Base-by-base conservation (phyloP, 2,329 filamentous ascomycete species). In the Lasiodiplodia theobromae region DNA sequence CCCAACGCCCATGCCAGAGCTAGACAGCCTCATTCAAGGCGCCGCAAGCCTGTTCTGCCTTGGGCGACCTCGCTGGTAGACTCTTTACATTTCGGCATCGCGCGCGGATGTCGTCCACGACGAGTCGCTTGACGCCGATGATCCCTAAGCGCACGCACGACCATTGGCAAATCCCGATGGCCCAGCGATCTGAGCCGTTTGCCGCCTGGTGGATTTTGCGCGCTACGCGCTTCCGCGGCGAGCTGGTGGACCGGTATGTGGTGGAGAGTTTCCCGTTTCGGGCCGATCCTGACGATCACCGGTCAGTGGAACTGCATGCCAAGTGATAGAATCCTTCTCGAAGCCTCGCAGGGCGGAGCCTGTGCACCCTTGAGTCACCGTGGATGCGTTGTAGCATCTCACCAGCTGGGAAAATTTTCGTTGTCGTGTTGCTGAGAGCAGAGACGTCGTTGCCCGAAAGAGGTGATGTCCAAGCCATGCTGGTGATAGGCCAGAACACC, bases 111-210 rank as follows among this genome's bases (percentile, higher is more conserved):
- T 65, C 65, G 57, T 66, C 53, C 52, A 52, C 62, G 60, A 66
- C 40, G 68, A 57, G 68, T 68, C 37, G 37, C 52, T 52, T 57
- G 47, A 58, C 67, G 68, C 47, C 12, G 68, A 66, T 54, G 57
- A 69, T 65, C 66, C 69, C 49, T 38, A 47, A 14, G 44, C 44
- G 34, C 25, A 44, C 67, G 51, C 57, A 68, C 67, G 65, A 69
- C 52, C 25, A 44, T 34, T 49, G 44, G 57, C 57, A 64, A 70
- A 66, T 63, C 14, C 60, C 69, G 31, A 23, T 34, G 40, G 62
- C 58, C 23, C 53, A 66, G 58, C 54, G 66, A 66, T 49, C 21
- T 23, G 37, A 60, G 12, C 58, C 31, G 53, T 66, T 69, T 69
- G 40, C 44, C 60, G 40, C 44, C 28, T 23, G 31, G 34, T 23